These are phyloP conservation scores for Saccharomyces cerevisiae DNA, from an alignment of 805 yeast species.

Conservation along the genomic window DNA sequence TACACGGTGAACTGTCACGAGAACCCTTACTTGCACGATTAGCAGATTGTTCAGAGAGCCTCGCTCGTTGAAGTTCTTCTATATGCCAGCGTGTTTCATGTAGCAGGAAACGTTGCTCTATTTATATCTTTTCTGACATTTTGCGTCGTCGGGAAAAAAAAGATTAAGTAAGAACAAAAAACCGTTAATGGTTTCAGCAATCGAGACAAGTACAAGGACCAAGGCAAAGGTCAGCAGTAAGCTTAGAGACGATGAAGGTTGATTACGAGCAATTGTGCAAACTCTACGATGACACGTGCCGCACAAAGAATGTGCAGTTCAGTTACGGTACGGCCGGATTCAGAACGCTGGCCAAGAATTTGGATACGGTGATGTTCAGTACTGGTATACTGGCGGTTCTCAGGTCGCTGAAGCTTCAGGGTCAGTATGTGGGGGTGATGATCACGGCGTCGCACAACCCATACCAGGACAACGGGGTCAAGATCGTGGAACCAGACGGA, in stretches of 20 bases:
- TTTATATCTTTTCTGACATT: neutral
- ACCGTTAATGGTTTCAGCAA: neutral
- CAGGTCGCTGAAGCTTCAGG: slow-evolving; percentile 63
- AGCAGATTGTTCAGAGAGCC: neutral
- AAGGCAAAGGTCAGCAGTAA: neutral
- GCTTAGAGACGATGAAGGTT: neutral
- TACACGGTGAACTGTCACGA: too few species aligned
- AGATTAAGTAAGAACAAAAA: neutral
- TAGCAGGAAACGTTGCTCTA: neutral
- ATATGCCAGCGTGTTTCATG: neutral
- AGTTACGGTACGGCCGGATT: slow-evolving; percentile 97
- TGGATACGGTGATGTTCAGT: slow-evolving; percentile 77
- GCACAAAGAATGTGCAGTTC: slow-evolving; percentile 37
- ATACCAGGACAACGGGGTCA: slow-evolving; percentile 84
- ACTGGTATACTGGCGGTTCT: slow-evolving; percentile 77
- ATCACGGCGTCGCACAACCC: slow-evolving; percentile 95
- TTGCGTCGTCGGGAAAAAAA: neutral
- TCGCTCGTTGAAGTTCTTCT: neutral
- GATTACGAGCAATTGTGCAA: slow-evolving; percentile 8
- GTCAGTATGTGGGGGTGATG: slow-evolving; percentile 86
- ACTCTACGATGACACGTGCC: slow-evolving; percentile 28
- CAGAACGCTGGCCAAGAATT: slow-evolving; percentile 57
- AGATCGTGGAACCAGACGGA: slow-evolving; percentile 88
- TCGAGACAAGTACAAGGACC: neutral
- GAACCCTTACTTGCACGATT: too few species aligned